Evolutionary conservation across 108 stramenopile genomes (phyloP).

Genomic region (Conticribra guillardii): DNA sequence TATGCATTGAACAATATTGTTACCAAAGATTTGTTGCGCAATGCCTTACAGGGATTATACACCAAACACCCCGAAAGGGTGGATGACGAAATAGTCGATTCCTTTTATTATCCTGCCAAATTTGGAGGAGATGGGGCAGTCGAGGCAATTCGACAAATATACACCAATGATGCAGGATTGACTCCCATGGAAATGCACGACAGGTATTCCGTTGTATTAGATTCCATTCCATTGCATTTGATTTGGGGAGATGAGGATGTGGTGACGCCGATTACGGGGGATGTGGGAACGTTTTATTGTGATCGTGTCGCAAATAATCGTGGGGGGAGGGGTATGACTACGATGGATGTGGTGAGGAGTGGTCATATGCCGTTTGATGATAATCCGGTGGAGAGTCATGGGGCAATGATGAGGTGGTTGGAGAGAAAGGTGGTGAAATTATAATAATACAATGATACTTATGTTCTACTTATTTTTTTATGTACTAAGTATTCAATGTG

Average conservation of each 20-base stretch:
- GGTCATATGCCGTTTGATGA: slow-evolving; percentile 76
- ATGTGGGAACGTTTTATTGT: slow-evolving; percentile 64
- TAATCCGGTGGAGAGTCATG: slow-evolving; percentile 52
- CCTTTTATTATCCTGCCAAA: slow-evolving; percentile 63
- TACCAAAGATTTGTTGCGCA: slow-evolving; percentile 53
- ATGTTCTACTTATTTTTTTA: too few species aligned
- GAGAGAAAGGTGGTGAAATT: slow-evolving; percentile 34
- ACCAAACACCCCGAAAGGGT: slow-evolving; percentile 42
- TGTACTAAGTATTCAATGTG: too few species aligned
- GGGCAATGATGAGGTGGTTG: slow-evolving; percentile 57
- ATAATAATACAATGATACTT: too few species aligned
- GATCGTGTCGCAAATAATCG: slow-evolving; percentile 51
- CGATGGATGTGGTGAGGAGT: slow-evolving; percentile 46
- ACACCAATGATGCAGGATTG: slow-evolving; percentile 65
- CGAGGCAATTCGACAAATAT: slow-evolving; percentile 67
- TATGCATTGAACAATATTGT: slow-evolving; percentile 60
- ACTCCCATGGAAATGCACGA: slow-evolving; percentile 67
- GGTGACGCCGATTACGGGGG: slow-evolving; percentile 56
- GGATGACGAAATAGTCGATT: slow-evolving; percentile 67
- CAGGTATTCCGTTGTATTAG: slow-evolving; percentile 34
- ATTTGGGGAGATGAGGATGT: slow-evolving; percentile 65
- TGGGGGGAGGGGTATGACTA: slow-evolving; percentile 36
- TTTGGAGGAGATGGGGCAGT: slow-evolving; percentile 42
- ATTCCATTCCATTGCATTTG: slow-evolving; percentile 59
- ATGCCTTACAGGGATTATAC: slow-evolving; percentile 57